phyloP scores from a whole-genome alignment of 768 basidiomycete species.

The Crucibulum laeve region DNA sequence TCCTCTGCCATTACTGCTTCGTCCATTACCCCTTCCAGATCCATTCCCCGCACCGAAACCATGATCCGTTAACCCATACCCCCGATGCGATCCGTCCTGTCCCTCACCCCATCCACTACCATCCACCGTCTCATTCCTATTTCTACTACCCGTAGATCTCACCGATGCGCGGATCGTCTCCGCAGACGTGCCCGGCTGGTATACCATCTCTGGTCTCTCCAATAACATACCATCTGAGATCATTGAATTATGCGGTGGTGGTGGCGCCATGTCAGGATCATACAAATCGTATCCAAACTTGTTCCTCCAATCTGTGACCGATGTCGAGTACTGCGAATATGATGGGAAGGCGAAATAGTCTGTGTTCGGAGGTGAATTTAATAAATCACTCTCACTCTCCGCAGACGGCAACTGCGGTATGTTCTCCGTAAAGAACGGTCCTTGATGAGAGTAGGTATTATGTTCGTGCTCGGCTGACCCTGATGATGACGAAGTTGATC shows the following conservation, averaged over 20 bases:
- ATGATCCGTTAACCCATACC: slow-evolving; percentile 1
- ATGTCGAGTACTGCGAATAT: slow-evolving; percentile 14
- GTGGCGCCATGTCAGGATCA: not conserved
- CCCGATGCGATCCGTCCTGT: slow-evolving; percentile 3
- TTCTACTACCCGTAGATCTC: slow-evolving; percentile 7
- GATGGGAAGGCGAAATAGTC: slow-evolving; percentile 14
- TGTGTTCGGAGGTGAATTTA: slow-evolving; percentile 19
- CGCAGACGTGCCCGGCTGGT: slow-evolving; percentile 37
- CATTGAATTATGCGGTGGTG: not conserved
- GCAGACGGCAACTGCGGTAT: slow-evolving; percentile 9
- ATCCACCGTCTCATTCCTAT: slow-evolving; percentile 16
- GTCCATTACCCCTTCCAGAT: slow-evolving; percentile 7
- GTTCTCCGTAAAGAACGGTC: slow-evolving; percentile 8
- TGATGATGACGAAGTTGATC: slow-evolving; percentile 26
- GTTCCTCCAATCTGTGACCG: slow-evolving; percentile 13
- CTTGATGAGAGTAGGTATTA: not conserved
- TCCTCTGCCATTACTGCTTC: slow-evolving; percentile 9
- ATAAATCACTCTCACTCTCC: slow-evolving; percentile 21
- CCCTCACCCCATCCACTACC: slow-evolving; percentile 19
- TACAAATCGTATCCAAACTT: not conserved
- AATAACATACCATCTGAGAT: not conserved
- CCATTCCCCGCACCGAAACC: slow-evolving; percentile 6
- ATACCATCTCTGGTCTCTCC: slow-evolving; percentile 4
- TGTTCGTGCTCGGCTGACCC: slow-evolving; percentile 9
- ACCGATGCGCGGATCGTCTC: slow-evolving; percentile 35